Base-by-base conservation (phyloP, 2,329 filamentous ascomycete species). In the Colletotrichum salicis region DNA sequence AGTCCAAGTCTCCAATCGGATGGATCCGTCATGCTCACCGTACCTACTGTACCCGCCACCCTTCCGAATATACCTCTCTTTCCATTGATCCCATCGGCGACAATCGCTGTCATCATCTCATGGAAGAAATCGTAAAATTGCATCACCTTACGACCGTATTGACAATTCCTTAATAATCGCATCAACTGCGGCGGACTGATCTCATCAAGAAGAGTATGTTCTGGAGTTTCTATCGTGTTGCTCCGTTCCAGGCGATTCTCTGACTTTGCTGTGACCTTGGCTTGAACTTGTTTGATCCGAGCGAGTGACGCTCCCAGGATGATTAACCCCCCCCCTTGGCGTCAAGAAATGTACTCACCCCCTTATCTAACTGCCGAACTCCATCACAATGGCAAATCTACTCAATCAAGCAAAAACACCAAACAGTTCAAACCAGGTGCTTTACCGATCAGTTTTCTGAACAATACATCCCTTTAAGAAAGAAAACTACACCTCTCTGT, bases 231-330 rank as follows among this genome's bases (percentile, higher is more conserved):
- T 13, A 12, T 33, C 4, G n/a, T 13, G 24, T 33, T 24, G 45
- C 15, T 56, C 68, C 68, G 64, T 45, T 29, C 31, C 33, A 48
- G 33, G 35, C 27, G 27, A 27, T 31, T 69, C 56, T 52, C 41
- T 54, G 15, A 62, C 29, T 54, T 7, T 60, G 37, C 57, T 24
- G 56, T 22, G 31, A 58, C 58, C 45, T 59, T 59, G 52, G 69
- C 69, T 69, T 71, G 57, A 64, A 64, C 68, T 51, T 62, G 68
- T 67, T 64, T 52, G 64, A 71, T 71, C 69, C 69, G 58, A 71
- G 64, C 65, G 59, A 64, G 52, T 64, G 65, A 71, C 69, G 69
- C 54, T 69, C 65, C 69, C 65, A 63, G 69, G 64, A 63, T 64
- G 69, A 55, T 64, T 29, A 64, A 71, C 52, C 62, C 41, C 27